A percentile compares a stretch with the other conserved stretches of the same genome.
Evolutionary conservation across 208 protist species (phyloP).

Genomic region (Entamoeba histolytica): DNA sequence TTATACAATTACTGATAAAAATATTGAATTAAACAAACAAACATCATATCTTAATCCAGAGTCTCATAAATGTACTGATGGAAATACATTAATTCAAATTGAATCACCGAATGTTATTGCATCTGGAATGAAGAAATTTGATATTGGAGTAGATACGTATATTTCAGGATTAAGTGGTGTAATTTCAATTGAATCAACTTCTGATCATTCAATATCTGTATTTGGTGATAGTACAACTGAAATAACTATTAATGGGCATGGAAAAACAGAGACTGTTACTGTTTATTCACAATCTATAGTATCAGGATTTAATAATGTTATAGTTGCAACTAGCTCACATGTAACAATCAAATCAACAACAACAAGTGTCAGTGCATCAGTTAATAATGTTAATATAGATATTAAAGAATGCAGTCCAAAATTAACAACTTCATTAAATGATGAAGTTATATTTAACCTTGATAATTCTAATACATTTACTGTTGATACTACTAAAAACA

Average conservation of each 20-base stretch:
- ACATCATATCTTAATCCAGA: not conserved
- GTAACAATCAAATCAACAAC: too few species aligned
- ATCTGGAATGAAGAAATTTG: not conserved
- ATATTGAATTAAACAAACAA: not conserved
- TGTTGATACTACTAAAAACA: not conserved
- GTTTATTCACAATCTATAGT: too few species aligned
- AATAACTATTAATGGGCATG: too few species aligned
- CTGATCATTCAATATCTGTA: too few species aligned
- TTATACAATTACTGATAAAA: not conserved
- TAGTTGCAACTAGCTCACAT: too few species aligned
- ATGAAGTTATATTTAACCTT: not conserved
- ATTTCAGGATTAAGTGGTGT: not conserved
- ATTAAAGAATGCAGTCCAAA: too few species aligned
- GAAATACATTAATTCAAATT: not conserved
- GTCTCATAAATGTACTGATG: not conserved
- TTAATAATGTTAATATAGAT: too few species aligned
- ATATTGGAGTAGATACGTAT: not conserved
- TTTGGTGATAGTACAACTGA: too few species aligned
- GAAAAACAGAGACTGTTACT: too few species aligned
- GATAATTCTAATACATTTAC: not conserved
- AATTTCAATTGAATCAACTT: not conserved
- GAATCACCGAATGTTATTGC: not conserved
- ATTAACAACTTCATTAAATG: too few species aligned
- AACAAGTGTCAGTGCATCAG: too few species aligned
- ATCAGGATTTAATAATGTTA: too few species aligned